Evolutionary conservation across 345 rosid genomes (phyloP).

Genomic region (Syzygium grande): DNA sequence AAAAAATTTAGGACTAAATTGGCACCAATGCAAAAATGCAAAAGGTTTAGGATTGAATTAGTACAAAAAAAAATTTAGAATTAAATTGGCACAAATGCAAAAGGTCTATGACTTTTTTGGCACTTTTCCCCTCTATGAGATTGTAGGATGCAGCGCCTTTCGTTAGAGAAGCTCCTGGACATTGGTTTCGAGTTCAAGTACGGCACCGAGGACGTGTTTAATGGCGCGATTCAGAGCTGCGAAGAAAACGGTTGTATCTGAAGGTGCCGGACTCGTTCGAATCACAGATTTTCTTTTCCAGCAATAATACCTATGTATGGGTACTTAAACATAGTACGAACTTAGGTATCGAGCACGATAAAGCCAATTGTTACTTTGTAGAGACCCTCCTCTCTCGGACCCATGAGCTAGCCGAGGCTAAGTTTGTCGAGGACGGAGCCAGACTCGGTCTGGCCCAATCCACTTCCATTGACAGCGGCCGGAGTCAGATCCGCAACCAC

Average conservation of each 20-base stretch:
- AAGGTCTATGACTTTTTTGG: no score
- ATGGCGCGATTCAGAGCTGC: background rate
- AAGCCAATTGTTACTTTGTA: background rate
- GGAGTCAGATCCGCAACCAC: background rate
- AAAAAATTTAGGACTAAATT: no score
- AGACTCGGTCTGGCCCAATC: background rate
- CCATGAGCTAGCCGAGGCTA: background rate
- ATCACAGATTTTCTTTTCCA: background rate
- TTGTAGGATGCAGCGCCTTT: no score
- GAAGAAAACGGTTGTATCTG: background rate
- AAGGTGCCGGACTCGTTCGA: background rate
- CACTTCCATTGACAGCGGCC: background rate
- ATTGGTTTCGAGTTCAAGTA: no score
- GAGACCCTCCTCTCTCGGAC: background rate
- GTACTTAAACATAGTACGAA: background rate
- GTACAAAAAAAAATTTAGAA: no score
- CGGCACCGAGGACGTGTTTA: background rate
- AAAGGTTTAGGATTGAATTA: no score
- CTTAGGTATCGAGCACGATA: background rate
- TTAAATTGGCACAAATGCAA: no score
- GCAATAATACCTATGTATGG: background rate
- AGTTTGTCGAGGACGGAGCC: background rate
- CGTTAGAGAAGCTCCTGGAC: no score
- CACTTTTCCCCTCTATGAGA: background rate
- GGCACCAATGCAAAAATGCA: no score